phyloP scores from a whole-genome alignment of 2,329 filamentous ascomycete genomes.

The Exophiala bonariae region DNA sequence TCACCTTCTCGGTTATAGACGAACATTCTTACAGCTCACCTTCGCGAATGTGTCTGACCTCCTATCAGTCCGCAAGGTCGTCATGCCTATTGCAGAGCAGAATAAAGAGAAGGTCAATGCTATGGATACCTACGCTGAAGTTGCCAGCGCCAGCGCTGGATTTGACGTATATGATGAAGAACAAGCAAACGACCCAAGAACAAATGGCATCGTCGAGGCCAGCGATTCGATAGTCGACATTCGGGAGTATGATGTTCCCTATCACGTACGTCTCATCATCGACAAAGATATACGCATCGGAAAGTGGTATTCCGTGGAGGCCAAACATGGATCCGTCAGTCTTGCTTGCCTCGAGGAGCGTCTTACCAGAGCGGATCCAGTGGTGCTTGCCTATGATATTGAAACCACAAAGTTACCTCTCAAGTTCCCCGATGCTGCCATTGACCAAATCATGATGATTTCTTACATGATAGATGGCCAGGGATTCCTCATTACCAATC shows the following conservation, averaged over 20 bases:
- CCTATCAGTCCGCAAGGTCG: constrained; percentile 76
- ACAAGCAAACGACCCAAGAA: constrained; percentile 77
- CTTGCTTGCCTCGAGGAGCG: constrained; percentile 83
- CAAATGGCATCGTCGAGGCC: constrained; percentile 78
- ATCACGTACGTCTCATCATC: constrained; percentile 98
- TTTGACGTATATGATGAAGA: constrained; percentile 96
- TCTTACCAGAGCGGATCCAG: constrained; percentile 85
- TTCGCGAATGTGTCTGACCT: constrained; percentile 88
- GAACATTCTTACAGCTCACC: constrained; percentile 81
- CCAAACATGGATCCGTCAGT: constrained; percentile 85
- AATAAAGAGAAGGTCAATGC: constrained; percentile 95
- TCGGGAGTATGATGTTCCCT: constrained; percentile 97
- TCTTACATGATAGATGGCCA: constrained; percentile 99
- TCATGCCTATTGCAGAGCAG: constrained; percentile 90
- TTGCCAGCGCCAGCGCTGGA: constrained; percentile 76
- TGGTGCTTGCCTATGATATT: constrained; percentile 99
- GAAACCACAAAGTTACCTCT: constrained; percentile 94
- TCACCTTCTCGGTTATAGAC: constrained; percentile 84
- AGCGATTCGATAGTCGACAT: constrained; percentile 99
- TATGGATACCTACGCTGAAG: constrained; percentile 98
- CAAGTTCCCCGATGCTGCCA: constrained; percentile 91
- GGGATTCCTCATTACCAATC: constrained; percentile 95
- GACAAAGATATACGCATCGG: constrained; percentile 94
- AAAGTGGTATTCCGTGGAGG: constrained; percentile 95
- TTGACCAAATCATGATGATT: constrained; percentile 99